phyloP scores from a whole-genome alignment of 768 basidiomycete genomes.

The Amanita polypyramis region DNA sequence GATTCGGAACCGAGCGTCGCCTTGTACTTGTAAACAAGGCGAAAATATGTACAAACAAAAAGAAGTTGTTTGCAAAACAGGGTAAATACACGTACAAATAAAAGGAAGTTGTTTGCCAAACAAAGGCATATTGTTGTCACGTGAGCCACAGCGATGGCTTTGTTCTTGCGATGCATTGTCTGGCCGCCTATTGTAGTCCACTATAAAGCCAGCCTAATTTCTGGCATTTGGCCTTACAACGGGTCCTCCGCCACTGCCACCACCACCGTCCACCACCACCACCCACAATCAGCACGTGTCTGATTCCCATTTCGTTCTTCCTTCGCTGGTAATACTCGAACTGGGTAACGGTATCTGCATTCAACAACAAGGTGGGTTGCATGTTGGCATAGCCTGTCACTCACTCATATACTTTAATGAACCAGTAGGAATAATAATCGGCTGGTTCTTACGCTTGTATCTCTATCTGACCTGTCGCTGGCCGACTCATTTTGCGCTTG shows the following conservation, averaged over 20 bases:
- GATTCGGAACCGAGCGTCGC: too few relatives aligned
- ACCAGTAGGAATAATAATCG: not conserved
- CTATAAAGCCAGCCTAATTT: not conserved
- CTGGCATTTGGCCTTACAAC: not conserved
- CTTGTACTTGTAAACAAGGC: too few relatives aligned
- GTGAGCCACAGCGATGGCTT: not conserved
- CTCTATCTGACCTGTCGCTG: conserved; percentile 1
- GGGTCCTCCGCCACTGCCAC: too few relatives aligned
- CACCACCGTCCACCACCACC: not conserved
- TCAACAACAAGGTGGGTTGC: not conserved
- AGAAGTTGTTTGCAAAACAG: too few relatives aligned
- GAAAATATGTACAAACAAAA: too few relatives aligned
- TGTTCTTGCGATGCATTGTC: conserved; percentile 3
- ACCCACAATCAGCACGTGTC: not conserved
- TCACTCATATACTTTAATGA: not conserved
- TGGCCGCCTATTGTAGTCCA: conserved; percentile 3
- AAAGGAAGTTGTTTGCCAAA: not conserved
- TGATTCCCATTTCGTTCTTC: conserved; percentile 4
- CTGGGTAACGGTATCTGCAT: not conserved
- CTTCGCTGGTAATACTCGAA: conserved; percentile 2
- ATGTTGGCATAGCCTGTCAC: not conserved
- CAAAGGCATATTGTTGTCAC: conserved; percentile 3
- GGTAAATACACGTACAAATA: not conserved
- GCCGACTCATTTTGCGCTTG: conserved; percentile 3
- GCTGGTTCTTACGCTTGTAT: not conserved